phyloP scores from a whole-genome alignment of 768 basidiomycete species.

The Tephrocybe sp. region DNA sequence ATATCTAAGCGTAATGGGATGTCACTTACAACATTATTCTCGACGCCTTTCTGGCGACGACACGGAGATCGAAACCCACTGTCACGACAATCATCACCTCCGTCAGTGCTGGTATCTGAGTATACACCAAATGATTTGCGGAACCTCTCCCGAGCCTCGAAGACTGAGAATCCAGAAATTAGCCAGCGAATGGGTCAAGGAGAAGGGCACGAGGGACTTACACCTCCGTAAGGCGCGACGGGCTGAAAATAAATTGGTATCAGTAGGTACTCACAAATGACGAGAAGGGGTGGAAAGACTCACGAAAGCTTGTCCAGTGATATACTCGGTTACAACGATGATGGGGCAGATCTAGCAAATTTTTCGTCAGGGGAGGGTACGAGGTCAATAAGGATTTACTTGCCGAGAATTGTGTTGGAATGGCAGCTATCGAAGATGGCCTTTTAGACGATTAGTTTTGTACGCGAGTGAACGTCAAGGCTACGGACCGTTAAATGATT shows the following conservation, averaged over 20 bases:
- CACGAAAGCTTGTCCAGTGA: not conserved
- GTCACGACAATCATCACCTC: no score
- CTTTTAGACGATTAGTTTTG: not conserved
- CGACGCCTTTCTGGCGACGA: not conserved
- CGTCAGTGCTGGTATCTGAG: no score
- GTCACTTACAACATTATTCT: constrained; percentile 5
- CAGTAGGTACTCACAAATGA: not conserved
- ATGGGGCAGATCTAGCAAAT: not conserved
- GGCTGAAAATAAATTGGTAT: no score
- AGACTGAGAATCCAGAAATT: no score
- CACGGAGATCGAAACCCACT: not conserved
- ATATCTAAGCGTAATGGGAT: no score
- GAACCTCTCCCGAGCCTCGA: no score
- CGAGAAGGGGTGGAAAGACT: not conserved
- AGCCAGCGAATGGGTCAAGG: no score
- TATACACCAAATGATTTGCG: no score
- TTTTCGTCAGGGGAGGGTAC: not conserved
- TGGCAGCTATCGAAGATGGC: constrained; percentile 6
- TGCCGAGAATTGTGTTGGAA: not conserved
- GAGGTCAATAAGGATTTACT: not conserved
- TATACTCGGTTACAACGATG: constrained; percentile 4
- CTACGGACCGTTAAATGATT: not conserved
- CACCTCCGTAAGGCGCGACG: not conserved
- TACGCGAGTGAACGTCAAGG: not conserved
- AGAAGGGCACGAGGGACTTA: not conserved